These are phyloP conservation scores for Daldinia concentrica DNA, from an alignment of 495 filamentous ascomycete genomes.

Conservation along the genomic window DNA sequence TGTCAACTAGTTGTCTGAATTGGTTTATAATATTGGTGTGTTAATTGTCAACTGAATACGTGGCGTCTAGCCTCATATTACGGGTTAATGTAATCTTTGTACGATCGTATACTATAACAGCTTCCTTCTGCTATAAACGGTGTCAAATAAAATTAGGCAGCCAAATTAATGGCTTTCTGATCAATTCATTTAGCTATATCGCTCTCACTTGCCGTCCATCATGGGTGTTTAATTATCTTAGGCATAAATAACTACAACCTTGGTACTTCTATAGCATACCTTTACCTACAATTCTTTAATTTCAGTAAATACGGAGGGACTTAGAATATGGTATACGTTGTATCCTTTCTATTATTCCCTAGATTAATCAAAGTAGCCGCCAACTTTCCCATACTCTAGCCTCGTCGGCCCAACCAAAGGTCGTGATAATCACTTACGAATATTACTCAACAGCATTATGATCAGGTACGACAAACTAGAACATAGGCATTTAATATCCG, in stretches of 20 bases:
- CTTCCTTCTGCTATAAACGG: neutral
- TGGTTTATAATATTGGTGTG: constrained; percentile 8
- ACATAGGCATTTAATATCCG: neutral
- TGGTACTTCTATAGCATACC: too few species aligned
- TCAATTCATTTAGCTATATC: neutral
- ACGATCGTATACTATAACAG: neutral
- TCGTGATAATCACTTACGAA: too few species aligned
- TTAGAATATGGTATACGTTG: neutral
- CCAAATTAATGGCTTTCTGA: neutral
- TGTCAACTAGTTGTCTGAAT: neutral
- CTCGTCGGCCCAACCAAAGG: too few species aligned
- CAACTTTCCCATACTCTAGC: too few species aligned
- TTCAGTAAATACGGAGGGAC: neutral
- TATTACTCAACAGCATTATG: too few species aligned
- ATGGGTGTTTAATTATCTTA: too few species aligned
- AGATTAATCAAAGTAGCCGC: too few species aligned
- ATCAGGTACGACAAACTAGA: neutral
- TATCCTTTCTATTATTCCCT: neutral
- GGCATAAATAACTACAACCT: too few species aligned
- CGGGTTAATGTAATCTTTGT: neutral
- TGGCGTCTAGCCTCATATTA: neutral
- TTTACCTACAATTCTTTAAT: neutral
- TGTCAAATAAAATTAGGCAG: neutral
- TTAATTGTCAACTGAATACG: neutral
- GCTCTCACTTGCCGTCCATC: too few species aligned